These are phyloP conservation scores for Rhododendron ferrugineum DNA, from an alignment of 148 eudicot genomes.

Conservation along the genomic window DNA sequence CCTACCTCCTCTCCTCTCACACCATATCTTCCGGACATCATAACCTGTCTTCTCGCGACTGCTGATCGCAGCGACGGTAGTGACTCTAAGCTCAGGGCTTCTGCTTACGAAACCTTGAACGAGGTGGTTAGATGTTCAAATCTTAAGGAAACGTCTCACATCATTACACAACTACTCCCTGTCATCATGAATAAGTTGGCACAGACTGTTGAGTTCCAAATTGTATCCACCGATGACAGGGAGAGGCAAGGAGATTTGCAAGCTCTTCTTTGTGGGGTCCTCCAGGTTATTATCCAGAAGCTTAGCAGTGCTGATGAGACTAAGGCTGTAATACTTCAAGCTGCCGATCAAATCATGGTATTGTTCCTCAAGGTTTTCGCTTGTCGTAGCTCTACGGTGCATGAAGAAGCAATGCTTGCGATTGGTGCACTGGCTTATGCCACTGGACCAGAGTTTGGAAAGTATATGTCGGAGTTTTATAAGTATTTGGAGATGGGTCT, in stretches of 20 bases:
- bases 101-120: conserved; percentile 66
- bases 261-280: conserved; percentile 56
- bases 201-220: conserved; percentile 44
- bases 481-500: conserved; percentile 62
- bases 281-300: conserved; percentile 60
- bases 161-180: conserved; percentile 42
- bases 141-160: conserved; percentile 40
- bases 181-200: conserved; percentile 46
- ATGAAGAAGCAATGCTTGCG: conserved; percentile 71
- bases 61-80: conserved; percentile 49
- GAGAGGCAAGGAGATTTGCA: conserved; percentile 66
- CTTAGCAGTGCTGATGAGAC: conserved; percentile 37
- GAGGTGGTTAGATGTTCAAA: conserved; percentile 59
- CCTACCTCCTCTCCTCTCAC: conserved; percentile 39
- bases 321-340: conserved; percentile 31
- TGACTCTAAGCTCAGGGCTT: conserved; percentile 50
- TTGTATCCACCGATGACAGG: conserved; percentile 42
- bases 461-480: conserved; percentile 57
- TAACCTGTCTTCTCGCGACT: conserved; percentile 41
- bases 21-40: conserved; percentile 47
- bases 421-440: conserved; percentile 65
- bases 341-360: conserved; percentile 46
- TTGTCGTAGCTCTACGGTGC: conserved; percentile 53
- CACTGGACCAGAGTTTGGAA: conserved; percentile 45
- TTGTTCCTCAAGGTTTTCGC: conserved; percentile 51